Evolutionary conservation across 257 asterid genomes (phyloP), one percentile per base, ranked within the genome.

Genomic region (Leptodermis oblonga): DNA sequence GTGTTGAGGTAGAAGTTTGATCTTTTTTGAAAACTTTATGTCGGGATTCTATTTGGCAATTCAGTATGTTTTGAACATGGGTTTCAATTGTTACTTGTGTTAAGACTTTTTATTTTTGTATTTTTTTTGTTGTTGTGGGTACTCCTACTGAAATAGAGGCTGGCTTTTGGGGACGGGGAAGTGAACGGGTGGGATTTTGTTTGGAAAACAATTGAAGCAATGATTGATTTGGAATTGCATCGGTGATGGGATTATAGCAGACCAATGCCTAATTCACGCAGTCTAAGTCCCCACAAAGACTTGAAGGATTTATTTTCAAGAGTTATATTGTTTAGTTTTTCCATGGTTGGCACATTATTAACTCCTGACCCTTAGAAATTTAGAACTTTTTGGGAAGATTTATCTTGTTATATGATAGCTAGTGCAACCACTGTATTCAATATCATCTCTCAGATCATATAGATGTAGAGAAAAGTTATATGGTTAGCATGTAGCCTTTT

Each of bases 1-100:
- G 97, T 28, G 96, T 91, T 52, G 97, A 91, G 95, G 97, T 91
- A 78, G 49, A 7, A 45, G 60, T 56, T 68, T 11, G 61, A 46
- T 4, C 11, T 18, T 42, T 62, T 58, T 66, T 13, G 22, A 18
- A 17, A 15, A 17, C 15, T 33, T 33, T 5, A 43, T 31, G 7
- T 49, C n/a, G 1, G 53, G 36, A 23, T 55, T 55, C 23, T 56
- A 7, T 26, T 78, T 30, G 4, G 76, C n/a, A 15, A 12, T 9
- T 64, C 31, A 7, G 39, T 36, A 26, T 64, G 12, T 64, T 28
- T 25, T 15, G n/a, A 53, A 26, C 20, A 9, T 43, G 15, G 18
- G 0, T 52, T 54, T 70, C 69, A 1, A 51, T 20, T 51, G 28
- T 28, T 3, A 5, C 7, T 55, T 31, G 62, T 26, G 5, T n/a